Evolutionary conservation across 805 yeast genomes (phyloP).

Genomic region (Scheffersomyces stipitis): DNA sequence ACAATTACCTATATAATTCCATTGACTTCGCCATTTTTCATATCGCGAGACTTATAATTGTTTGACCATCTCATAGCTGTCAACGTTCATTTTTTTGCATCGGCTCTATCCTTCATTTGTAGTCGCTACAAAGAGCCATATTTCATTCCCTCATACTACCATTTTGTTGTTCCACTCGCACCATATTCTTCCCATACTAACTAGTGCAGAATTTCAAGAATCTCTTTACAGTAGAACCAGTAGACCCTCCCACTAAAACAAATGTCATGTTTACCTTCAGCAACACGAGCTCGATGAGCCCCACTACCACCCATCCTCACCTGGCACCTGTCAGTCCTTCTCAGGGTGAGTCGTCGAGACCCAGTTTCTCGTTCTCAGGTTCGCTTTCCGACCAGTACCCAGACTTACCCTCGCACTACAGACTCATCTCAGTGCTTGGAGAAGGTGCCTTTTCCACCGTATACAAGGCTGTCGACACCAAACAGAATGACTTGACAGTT

Average conservation of each 20-base stretch:
- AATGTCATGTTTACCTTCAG: neutral
- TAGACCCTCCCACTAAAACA: neutral
- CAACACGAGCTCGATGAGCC: neutral
- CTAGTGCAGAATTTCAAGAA: conserved; percentile 12
- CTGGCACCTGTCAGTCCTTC: too few relatives aligned
- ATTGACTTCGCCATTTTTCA: too few relatives aligned
- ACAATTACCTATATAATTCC: too few relatives aligned
- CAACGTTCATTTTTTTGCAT: too few relatives aligned
- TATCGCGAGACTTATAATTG: too few relatives aligned
- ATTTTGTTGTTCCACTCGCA: neutral
- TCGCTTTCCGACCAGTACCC: conserved; percentile 10
- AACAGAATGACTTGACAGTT: conserved; percentile 41
- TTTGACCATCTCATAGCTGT: too few relatives aligned
- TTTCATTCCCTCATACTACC: neutral
- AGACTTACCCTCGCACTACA: conserved; percentile 30
- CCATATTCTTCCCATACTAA: conserved; percentile 2
- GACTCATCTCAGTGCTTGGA: conserved; percentile 46
- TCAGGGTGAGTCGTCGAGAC: too few relatives aligned
- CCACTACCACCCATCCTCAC: neutral
- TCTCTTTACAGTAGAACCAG: conserved; percentile 4
- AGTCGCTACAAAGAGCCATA: too few relatives aligned
- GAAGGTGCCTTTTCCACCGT: conserved; percentile 93
- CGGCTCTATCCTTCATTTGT: too few relatives aligned
- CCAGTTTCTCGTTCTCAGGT: conserved; percentile 7
- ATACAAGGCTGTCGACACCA: conserved; percentile 61